Evolutionary conservation across 306 rosid species (phyloP), one percentile per base, ranked within the genome.

Genomic region (Dryas alaskensis): DNA sequence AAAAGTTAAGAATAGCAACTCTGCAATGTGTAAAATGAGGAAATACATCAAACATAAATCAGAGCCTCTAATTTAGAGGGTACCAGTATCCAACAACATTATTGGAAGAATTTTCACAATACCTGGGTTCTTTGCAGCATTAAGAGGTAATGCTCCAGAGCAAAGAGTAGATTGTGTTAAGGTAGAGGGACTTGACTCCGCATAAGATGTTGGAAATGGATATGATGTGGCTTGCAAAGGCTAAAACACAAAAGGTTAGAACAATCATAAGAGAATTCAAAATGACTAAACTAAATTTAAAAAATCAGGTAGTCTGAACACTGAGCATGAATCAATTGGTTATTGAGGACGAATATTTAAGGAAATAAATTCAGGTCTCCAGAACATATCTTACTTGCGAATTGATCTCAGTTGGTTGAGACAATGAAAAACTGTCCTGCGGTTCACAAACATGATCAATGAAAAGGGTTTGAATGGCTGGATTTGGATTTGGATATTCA

Each of bases 371-470:
- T n/a, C 55, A 60, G 3, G 46, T 7, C 27, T 11, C 54, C 44
- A 51, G 16, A 19, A 52, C 37, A 40, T 75, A 50, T 27, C 68
- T 71, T 72, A 72, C 57, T 55, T 58, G 80, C 0, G 86, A 89
- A 70, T 72, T 87, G 82, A 76, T 82, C 22, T 89, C 90, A 70
- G 88, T 91, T 39, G 92, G 86, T 65, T 88, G 90, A 79, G 90
- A 90, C 9, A 88, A 87, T 25, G 89, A 7, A 19, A 19, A 89
- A 64, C 86, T 85, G 75, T 84, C 83, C 10, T 89, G 88, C 76
- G 82, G 90, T 67, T 86, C 92, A 81, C 94, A 91, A 6, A 90
- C 85, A 81, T 91, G 94, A 82, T 89, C 90, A 73, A 85, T 88
- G 77, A 87, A 91, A 73, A 91, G 90, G 45, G 97, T 91, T 84